Percentiles rank a stretch among this genome's conserved stretches.
Evolutionary conservation across 768 basidiomycete genomes (phyloP).

Genomic region (Multifurca ochricompacta): DNA sequence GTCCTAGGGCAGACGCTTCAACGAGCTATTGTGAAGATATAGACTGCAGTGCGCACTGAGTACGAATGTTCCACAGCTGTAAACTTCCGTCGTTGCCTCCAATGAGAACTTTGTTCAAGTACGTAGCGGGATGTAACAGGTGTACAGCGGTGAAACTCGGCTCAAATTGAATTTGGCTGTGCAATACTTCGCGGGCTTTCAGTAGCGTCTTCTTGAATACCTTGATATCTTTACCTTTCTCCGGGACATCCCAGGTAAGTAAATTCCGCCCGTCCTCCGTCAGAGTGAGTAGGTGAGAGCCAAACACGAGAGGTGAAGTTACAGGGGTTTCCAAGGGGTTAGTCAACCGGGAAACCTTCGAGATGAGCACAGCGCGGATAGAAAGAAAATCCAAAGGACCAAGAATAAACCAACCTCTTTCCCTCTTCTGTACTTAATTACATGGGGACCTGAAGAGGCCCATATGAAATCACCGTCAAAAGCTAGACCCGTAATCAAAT

Average conservation of each 20-base stretch:
- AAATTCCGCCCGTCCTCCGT: conserved; percentile 72
- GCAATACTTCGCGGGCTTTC: conserved; percentile 18
- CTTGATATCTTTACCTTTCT: conserved; percentile 38
- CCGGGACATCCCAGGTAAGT: conserved; percentile 65
- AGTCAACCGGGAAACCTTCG: conserved; percentile 46
- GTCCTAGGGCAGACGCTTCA: conserved; percentile 38
- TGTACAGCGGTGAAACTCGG: conserved; percentile 76
- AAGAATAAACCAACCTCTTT: conserved; percentile 55
- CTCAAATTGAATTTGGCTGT: conserved; percentile 71
- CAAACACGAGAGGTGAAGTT: conserved; percentile 68
- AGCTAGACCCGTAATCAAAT: conserved; percentile 64
- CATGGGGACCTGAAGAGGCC: conserved; percentile 58
- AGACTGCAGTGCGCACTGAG: conserved; percentile 45
- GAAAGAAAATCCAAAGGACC: too few species aligned
- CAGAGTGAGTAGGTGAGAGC: conserved; percentile 69
- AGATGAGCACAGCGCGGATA: conserved; percentile 9
- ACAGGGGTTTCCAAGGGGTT: conserved; percentile 60
- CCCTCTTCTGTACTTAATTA: conserved; percentile 78
- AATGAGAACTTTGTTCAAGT: conserved; percentile 91
- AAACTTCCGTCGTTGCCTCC: conserved; percentile 72
- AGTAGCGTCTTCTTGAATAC: neutral
- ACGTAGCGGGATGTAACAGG: conserved; percentile 90
- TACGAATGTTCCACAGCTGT: conserved; percentile 91
- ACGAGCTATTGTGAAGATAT: neutral
- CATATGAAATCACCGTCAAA: conserved; percentile 87